Base-by-base conservation (phyloP, 345 rosid species). In the Abelmoschus esculentus region DNA sequence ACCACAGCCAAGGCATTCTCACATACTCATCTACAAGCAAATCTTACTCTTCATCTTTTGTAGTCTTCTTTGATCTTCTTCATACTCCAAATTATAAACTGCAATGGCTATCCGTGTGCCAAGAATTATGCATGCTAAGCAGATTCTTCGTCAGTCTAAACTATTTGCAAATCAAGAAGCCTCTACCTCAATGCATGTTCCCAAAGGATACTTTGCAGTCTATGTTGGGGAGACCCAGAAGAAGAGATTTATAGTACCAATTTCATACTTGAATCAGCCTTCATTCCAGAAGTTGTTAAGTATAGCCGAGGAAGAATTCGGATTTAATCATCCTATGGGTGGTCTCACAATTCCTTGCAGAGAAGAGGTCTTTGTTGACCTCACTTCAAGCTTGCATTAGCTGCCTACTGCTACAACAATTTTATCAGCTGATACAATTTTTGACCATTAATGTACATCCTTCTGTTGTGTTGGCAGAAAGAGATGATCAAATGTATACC, bases 301-400 rank as follows among this genome's bases (percentile, higher is more conserved):
- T 46, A 68, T 76, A 38, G 80, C 81, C 19, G 83, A 85, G 72
- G 82, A 84, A 70, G 79, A 84, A 44, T 81, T 78, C 62, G 80
- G 81, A 53, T 85, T 68, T 75, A 72, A 70, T 70, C 73, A 71
- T 73, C 71, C 79, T 36, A 75, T 74, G 80, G 63, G 77, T n/a
- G 86, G 82, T 52, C 77, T 82, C 38, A 82, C 80, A 13, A 77
- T 80, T 56, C 84, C 84, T 36, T 82, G 82, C 69, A 67, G 66
- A 61, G 83, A 85, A 82, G 79, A 82, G 13, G 19, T 55, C 17
- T 82, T 80, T 50, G 65, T 78, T 52, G 66, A 77, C 17, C 77
- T 79, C 55, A 77, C 77, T 70, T 83, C 82, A 56, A 28, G 59
- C 60, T 61, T 66, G 68, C 62, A 53, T 40, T 75, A 10, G 38